A percentile compares a stretch with the other conserved stretches of the same genome.
Evolutionary conservation across 1,284 basidiomycete genomes (phyloP).

Genomic region (Meripilus lineatus): DNA sequence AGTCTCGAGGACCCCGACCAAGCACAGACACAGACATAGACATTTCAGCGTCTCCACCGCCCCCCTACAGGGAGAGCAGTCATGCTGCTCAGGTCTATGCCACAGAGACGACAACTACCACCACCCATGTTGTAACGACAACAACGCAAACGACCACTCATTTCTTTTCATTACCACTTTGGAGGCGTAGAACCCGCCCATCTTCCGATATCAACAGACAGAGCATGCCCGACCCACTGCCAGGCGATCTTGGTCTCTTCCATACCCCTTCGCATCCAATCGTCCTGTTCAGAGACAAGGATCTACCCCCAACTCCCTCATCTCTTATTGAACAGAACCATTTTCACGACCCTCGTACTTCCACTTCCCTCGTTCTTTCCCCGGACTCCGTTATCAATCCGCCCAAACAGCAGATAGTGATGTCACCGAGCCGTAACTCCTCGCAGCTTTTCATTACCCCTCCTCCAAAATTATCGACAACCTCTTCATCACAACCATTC

Average conservation of each 20-base stretch:
- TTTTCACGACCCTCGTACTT: too few relatives aligned
- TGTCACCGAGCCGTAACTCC: too few relatives aligned
- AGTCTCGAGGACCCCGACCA: constrained; percentile 5
- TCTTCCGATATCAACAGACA: constrained; percentile 18
- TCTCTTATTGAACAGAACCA: too few relatives aligned
- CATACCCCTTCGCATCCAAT: constrained; percentile 15
- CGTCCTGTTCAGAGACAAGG: constrained; percentile 49
- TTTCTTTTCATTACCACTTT: constrained; percentile 59
- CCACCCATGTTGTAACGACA: constrained; percentile 9
- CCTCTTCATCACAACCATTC: too few relatives aligned
- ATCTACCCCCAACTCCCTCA: constrained; percentile 59
- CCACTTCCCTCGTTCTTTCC: too few relatives aligned
- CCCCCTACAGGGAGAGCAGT: constrained; percentile 5
- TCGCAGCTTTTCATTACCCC: too few relatives aligned
- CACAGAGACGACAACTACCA: constrained; percentile 6
- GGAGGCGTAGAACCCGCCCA: constrained; percentile 46
- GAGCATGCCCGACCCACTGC: constrained; percentile 20
- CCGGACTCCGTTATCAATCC: too few relatives aligned
- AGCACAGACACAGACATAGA: constrained; percentile 3
- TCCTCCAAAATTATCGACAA: too few relatives aligned
- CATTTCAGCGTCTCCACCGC: constrained; percentile 5
- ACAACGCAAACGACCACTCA: constrained; percentile 9
- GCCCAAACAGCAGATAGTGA: too few relatives aligned
- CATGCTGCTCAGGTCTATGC: constrained; percentile 1
- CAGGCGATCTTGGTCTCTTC: constrained; percentile 27